A percentile compares a stretch with the other conserved stretches of the same genome.
These are phyloP conservation scores for Citrus sp. DNA, from an alignment of 345 rosid genomes.

Conservation along the genomic window DNA sequence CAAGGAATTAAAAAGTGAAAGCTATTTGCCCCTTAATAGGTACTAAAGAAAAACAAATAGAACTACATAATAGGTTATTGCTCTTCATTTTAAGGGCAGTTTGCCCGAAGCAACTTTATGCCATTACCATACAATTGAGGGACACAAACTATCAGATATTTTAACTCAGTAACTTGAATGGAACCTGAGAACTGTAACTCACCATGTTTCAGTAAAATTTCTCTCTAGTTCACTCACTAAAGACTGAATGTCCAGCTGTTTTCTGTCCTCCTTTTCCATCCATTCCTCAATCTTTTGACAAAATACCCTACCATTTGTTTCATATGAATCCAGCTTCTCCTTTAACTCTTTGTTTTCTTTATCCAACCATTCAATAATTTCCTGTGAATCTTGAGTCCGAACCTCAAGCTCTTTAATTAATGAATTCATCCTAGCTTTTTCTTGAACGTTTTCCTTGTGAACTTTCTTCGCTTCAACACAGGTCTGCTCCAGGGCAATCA, in stretches of 20 bases:
- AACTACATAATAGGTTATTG: background rate
- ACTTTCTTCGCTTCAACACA: slow-evolving; percentile 48
- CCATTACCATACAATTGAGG: slow-evolving; percentile 1
- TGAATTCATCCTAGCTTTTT: slow-evolving; percentile 38
- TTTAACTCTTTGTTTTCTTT: slow-evolving; percentile 55
- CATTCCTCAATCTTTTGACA: slow-evolving; percentile 37
- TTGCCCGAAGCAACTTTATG: background rate
- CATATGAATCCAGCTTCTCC: slow-evolving; percentile 32
- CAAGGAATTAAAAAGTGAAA: background rate
- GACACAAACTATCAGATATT: background rate
- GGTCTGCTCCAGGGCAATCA: slow-evolving; percentile 53
- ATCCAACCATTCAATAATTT: slow-evolving; percentile 32
- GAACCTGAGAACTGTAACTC: slow-evolving; percentile 9
- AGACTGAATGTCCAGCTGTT: slow-evolving; percentile 20
- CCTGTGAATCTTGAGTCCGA: slow-evolving; percentile 39
- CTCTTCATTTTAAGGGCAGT: background rate
- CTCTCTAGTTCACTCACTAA: slow-evolving; percentile 21
- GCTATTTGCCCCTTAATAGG: background rate
- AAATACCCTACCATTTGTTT: slow-evolving; percentile 27
- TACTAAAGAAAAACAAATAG: slow-evolving; percentile 3
- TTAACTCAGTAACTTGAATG: slow-evolving; percentile 5
- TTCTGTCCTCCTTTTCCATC: slow-evolving; percentile 29
- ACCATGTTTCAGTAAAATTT: slow-evolving; percentile 30
- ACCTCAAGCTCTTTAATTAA: slow-evolving; percentile 47
- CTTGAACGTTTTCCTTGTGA: slow-evolving; percentile 50